Evolutionary conservation across 2,329 filamentous ascomycete species (phyloP).

Genomic region (Fusarium euwallaceae): DNA sequence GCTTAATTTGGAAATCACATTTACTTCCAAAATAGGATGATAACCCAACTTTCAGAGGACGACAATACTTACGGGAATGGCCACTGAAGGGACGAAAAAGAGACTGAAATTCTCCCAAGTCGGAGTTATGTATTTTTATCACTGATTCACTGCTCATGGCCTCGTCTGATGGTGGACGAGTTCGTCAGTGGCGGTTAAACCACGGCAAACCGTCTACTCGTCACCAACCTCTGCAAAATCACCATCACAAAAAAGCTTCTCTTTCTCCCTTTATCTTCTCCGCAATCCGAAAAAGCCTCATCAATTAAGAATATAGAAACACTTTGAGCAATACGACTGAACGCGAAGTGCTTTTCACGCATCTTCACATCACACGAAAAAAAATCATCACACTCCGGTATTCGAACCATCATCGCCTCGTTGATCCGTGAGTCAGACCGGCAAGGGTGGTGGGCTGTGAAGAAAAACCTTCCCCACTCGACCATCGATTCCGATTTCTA

Average conservation of each 20-base stretch:
- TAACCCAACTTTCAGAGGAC: not conserved
- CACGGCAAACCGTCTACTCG: constrained; percentile 9
- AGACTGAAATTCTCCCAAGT: not conserved
- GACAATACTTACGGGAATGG: not conserved
- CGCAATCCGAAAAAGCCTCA: not conserved
- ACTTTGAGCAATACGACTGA: not conserved
- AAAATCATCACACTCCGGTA: constrained; percentile 23
- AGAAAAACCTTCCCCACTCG: constrained; percentile 49
- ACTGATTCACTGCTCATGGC: not conserved
- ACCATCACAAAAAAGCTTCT: not conserved
- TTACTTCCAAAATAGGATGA: not conserved
- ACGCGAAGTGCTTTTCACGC: not conserved
- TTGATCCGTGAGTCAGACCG: constrained; percentile 36
- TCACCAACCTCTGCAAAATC: constrained; percentile 23
- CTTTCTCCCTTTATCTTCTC: not conserved
- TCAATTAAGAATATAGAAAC: not conserved
- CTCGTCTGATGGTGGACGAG: too few species aligned
- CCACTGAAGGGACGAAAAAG: not conserved
- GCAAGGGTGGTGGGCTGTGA: constrained; percentile 9
- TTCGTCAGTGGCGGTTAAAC: constrained; percentile 11
- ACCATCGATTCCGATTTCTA: constrained; percentile 41
- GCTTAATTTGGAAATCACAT: not conserved
- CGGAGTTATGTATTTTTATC: not conserved
- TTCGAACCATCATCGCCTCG: constrained; percentile 46
- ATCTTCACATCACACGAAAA: constrained; percentile 19